Evolutionary conservation across 1,284 basidiomycete genomes (phyloP), one percentile per base, ranked within the genome.

Genomic region (Cutaneotrichosporon spelunceum): DNA sequence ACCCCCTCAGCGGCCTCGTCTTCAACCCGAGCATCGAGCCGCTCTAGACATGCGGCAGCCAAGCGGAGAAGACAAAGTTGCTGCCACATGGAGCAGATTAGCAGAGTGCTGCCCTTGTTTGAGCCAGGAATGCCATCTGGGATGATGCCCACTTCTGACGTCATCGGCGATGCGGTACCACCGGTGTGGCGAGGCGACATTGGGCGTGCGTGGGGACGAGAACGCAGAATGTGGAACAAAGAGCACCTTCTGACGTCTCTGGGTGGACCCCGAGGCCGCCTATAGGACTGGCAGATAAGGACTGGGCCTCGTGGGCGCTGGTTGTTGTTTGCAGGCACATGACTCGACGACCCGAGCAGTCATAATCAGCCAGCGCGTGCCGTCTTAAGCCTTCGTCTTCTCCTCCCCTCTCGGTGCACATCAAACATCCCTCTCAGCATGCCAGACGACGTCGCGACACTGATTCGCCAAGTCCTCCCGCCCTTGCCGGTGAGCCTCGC

Each of bases 1-100:
- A 55, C 29, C 47, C 53, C 13, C 34, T 54, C 24, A 45, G 45
- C 36, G 61, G 61, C n/a, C 29, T 62, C 13, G n/a, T 59, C 34
- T 56, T 62, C 47, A 45, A 11, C 16, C 57, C 53, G 8, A 33
- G 19, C 4, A 52, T 56, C 24, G 57, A 62, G 53, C 61, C 61
- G 13, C 45, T 57, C 33, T 49, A 57, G 56, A 42, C 5, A 7
- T 16, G 16, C 3, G 39, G 19, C 2, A 9, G 2, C 3, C 39
- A 9, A 39, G 36, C 13, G 6, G 36, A 14, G 36, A 13, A 16
- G 36, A 42, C 3, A 4, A n/a, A 42, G 39, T n/a, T 19, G 4
- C 19, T 42, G 19, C 11, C 34, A 36, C 16, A 36, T 36, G 34
- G 13, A 33, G 30, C 30, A 36, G 34, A 36, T 10, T 42, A 39